phyloP scores from a whole-genome alignment of 73 alveolate genomes.

The Tetrahymena elliotti region DNA sequence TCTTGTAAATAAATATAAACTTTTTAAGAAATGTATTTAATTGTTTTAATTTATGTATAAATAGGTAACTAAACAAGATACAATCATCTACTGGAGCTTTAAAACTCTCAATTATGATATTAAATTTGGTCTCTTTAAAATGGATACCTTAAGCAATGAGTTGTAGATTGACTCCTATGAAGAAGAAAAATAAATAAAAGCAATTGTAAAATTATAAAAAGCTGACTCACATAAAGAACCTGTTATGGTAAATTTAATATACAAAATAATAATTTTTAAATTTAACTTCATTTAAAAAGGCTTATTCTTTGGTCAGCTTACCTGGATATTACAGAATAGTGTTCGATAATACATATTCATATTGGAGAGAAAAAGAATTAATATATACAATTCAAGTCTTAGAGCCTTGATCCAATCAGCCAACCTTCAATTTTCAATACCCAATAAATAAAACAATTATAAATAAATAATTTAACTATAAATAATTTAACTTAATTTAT shows the following conservation, averaged over 20 bases:
- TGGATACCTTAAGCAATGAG: constrained; percentile 1
- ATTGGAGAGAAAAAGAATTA: constrained; percentile 20
- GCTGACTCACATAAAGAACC: constrained; percentile 35
- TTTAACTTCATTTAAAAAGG: background rate
- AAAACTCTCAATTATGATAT: constrained; percentile 42
- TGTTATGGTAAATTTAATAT: background rate
- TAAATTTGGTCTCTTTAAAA: constrained; percentile 29
- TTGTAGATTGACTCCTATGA: constrained; percentile 6
- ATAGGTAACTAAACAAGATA: constrained; percentile 6
- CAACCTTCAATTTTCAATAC: background rate
- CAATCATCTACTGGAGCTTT: constrained; percentile 32
- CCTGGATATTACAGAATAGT: constrained; percentile 37
- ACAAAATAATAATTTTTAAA: background rate
- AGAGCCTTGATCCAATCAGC: background rate
- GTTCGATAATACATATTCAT: constrained; percentile 32
- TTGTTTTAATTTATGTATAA: too few relatives aligned
- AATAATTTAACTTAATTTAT: too few relatives aligned
- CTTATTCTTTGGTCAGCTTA: constrained; percentile 3
- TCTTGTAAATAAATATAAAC: background rate
- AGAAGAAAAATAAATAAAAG: constrained; percentile 9
- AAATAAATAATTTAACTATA: too few relatives aligned
- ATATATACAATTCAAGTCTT: constrained; percentile 19
- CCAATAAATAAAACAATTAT: too few relatives aligned
- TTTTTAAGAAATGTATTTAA: too few relatives aligned
- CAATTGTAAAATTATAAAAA: constrained; percentile 7